A percentile compares a stretch with the other conserved stretches of the same genome.
Evolutionary conservation across 495 filamentous ascomycete species (phyloP).

Genomic region (Tuber borchii): DNA sequence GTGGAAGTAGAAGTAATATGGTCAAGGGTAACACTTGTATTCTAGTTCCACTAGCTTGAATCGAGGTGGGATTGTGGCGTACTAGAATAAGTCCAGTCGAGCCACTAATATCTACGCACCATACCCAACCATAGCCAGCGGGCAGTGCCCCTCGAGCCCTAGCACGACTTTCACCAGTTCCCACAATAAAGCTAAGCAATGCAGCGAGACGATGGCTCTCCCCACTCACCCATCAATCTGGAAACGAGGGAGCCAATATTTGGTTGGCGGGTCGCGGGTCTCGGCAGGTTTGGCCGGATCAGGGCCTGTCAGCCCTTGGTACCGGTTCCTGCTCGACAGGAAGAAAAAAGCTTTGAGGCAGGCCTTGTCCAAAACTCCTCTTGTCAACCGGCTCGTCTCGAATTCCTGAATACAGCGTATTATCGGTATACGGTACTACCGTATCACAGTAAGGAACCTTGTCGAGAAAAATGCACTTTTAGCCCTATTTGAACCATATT

Average conservation of each 20-base stretch:
- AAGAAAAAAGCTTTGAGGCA: neutral
- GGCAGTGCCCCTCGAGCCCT: too few species aligned
- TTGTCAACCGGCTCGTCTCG: neutral
- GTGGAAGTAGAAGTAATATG: neutral
- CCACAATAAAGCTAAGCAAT: neutral
- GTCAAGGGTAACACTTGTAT: neutral
- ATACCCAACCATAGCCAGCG: neutral
- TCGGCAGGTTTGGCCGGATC: neutral
- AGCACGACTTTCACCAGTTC: neutral
- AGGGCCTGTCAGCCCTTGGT: neutral
- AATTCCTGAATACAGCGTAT: neutral
- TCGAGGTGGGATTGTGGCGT: neutral
- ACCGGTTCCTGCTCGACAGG: neutral
- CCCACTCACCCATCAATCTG: neutral
- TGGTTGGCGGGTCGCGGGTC: slow-evolving; percentile 5
- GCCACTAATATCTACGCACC: neutral
- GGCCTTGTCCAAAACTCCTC: neutral
- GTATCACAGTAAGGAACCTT: neutral
- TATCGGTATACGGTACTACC: neutral
- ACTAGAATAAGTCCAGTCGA: neutral
- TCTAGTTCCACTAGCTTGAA: neutral
- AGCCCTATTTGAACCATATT: neutral
- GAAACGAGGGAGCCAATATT: neutral
- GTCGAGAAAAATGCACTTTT: neutral
- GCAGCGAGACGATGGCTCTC: neutral